Percentiles rank a stretch among this genome's conserved stretches.
These are phyloP conservation scores for Pseudevernia furfuracea DNA, from an alignment of 495 filamentous ascomycete species.

Conservation along the genomic window DNA sequence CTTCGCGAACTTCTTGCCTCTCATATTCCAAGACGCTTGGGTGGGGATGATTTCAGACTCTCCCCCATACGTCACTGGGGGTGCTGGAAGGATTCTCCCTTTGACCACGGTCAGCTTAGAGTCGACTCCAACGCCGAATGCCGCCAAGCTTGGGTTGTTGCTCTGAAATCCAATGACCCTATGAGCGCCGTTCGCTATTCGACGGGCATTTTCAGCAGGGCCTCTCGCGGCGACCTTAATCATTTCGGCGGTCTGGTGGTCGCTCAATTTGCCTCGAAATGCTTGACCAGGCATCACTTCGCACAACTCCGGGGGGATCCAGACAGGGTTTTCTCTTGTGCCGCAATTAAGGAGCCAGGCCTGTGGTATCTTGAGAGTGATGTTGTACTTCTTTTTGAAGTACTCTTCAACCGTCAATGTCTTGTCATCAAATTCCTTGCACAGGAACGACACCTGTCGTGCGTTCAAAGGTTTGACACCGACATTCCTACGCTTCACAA, in stretches of 20 bases:
- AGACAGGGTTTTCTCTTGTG: constrained; percentile 47
- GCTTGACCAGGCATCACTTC: constrained; percentile 59
- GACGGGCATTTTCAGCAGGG: constrained; percentile 57
- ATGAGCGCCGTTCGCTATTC: constrained; percentile 52
- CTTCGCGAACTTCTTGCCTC: background rate
- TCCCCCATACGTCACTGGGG: constrained; percentile 45
- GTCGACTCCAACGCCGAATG: constrained; percentile 50
- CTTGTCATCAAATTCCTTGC: background rate
- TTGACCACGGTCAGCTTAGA: constrained; percentile 54
- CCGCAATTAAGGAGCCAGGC: constrained; percentile 63
- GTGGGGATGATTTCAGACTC: constrained; percentile 22
- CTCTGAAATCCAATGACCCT: constrained; percentile 50
- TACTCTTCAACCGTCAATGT: constrained; percentile 6
- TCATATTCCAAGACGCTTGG: constrained; percentile 53
- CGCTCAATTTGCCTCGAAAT: constrained; percentile 45
- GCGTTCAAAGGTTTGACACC: background rate
- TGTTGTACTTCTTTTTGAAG: background rate
- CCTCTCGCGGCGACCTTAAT: constrained; percentile 59
- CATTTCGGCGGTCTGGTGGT: constrained; percentile 55
- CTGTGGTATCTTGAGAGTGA: background rate
- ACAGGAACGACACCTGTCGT: constrained; percentile 3
- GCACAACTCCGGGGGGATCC: constrained; percentile 61
- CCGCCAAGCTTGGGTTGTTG: constrained; percentile 10
- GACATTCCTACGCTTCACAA: background rate
- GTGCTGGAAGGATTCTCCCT: constrained; percentile 53